A percentile compares a stretch with the other conserved stretches of the same genome.
phyloP scores from a whole-genome alignment of 306 rosid genomes.

The Lathyrus oleraceus region DNA sequence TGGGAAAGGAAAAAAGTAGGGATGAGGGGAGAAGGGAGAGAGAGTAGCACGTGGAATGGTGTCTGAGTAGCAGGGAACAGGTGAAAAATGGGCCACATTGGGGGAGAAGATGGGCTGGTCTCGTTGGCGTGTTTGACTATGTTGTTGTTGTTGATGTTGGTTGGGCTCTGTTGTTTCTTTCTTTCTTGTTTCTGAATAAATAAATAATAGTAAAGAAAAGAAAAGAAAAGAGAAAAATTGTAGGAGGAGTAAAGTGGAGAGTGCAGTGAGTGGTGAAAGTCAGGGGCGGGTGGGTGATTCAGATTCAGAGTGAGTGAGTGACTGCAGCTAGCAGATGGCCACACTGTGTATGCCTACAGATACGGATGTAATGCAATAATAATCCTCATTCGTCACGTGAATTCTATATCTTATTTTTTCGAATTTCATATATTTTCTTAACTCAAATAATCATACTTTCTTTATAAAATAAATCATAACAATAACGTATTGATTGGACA shows the following conservation, averaged over 20 bases:
- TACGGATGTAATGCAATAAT: constrained; percentile 28
- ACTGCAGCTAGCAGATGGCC: constrained; percentile 42
- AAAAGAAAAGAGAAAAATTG: background rate
- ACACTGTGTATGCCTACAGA: constrained; percentile 34
- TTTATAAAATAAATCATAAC: too few species aligned
- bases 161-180: constrained; percentile 8
- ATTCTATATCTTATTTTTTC: background rate
- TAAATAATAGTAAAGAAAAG: too few species aligned
- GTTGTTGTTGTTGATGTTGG: background rate
- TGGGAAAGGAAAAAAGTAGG: background rate
- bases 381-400: constrained; percentile 49
- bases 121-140: constrained; percentile 64
- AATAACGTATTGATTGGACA: too few species aligned
- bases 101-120: constrained; percentile 33
- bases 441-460: too few species aligned
- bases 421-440: too few species aligned
- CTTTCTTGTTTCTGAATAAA: background rate
- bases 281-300: constrained; percentile 37
- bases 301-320: constrained; percentile 31
- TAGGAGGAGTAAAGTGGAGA: background rate
- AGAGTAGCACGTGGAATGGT: constrained; percentile 71
- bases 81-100: constrained; percentile 42
- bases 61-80: constrained; percentile 82
- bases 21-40: constrained; percentile 34
- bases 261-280: constrained; percentile 32